Percentiles rank a stretch among this genome's conserved stretches.
Evolutionary conservation across 148 eudicot genomes (phyloP).

Genomic region (Vaccinium myrtillus): DNA sequence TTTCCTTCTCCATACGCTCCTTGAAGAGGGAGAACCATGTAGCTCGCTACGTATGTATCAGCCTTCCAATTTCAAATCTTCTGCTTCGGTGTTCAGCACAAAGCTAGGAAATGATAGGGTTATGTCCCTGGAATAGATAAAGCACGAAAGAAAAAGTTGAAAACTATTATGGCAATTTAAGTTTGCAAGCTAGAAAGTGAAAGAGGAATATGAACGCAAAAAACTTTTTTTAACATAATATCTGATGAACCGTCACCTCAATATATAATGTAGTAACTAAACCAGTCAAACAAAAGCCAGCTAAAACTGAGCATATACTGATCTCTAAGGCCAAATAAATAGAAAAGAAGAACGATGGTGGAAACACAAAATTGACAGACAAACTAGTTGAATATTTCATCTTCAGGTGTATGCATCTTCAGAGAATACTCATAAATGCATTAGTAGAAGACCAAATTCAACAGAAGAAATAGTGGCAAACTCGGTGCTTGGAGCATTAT

Average conservation of each 20-base stretch:
- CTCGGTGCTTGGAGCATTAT: background rate
- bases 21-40: background rate
- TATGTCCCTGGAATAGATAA: conserved; percentile 29
- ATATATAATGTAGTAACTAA: background rate
- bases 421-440: background rate
- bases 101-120: conserved; percentile 38
- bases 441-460: background rate
- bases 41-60: background rate
- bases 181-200: background rate
- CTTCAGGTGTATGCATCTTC: background rate
- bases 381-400: background rate
- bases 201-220: background rate
- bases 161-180: background rate
- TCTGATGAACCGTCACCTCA: background rate
- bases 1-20: background rate
- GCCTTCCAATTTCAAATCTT: background rate
- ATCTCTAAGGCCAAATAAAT: too few species aligned
- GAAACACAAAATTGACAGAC: background rate
- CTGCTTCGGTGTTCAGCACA: conserved; percentile 25
- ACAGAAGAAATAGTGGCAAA: background rate
- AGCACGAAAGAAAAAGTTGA: background rate
- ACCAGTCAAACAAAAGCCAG: too few species aligned
- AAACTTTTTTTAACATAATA: background rate
- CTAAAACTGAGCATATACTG: too few species aligned
- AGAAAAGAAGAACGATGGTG: background rate